phyloP scores from a whole-genome alignment of 108 stramenopile genomes.

The Nitzschia sp. region DNA sequence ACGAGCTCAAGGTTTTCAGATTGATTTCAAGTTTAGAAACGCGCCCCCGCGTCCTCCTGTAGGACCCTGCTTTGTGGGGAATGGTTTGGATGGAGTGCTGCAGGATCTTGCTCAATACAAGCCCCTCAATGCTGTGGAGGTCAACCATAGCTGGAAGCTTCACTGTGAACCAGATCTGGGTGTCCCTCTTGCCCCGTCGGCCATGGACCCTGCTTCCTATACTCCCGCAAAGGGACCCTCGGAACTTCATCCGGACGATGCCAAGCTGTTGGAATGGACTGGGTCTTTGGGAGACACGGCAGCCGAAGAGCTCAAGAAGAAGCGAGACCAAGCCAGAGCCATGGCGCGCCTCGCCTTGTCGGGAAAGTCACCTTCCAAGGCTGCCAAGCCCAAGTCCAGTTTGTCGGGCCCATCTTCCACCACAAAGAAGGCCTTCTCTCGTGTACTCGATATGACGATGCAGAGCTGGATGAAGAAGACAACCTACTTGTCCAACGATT shows the following conservation, averaged over 20 bases:
- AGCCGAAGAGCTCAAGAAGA: slow-evolving; percentile 60
- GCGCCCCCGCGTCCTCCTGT: slow-evolving; percentile 89
- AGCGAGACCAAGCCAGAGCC: slow-evolving; percentile 63
- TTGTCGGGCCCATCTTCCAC: neutral
- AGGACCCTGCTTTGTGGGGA: slow-evolving; percentile 83
- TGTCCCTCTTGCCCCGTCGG: slow-evolving; percentile 73
- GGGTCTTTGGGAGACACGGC: slow-evolving; percentile 75
- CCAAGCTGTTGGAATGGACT: slow-evolving; percentile 76
- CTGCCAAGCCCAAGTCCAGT: slow-evolving; percentile 22
- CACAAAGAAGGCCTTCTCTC: slow-evolving; percentile 65
- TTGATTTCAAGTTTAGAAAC: slow-evolving; percentile 81
- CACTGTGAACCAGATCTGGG: slow-evolving; percentile 71
- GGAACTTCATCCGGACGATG: slow-evolving; percentile 63
- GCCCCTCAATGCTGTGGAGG: slow-evolving; percentile 75
- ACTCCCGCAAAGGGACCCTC: slow-evolving; percentile 17
- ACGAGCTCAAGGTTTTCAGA: slow-evolving; percentile 79
- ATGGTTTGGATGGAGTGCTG: slow-evolving; percentile 70
- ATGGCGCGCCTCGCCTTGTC: slow-evolving; percentile 63
- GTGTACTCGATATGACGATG: slow-evolving; percentile 75
- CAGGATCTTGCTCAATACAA: slow-evolving; percentile 67
- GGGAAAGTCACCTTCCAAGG: slow-evolving; percentile 41
- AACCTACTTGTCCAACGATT: slow-evolving; percentile 83
- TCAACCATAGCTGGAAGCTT: slow-evolving; percentile 74
- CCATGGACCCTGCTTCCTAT: slow-evolving; percentile 78
- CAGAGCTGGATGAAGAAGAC: slow-evolving; percentile 88